phyloP scores from a whole-genome alignment of 2,329 filamentous ascomycete species.

The Phialophora verrucosa region DNA sequence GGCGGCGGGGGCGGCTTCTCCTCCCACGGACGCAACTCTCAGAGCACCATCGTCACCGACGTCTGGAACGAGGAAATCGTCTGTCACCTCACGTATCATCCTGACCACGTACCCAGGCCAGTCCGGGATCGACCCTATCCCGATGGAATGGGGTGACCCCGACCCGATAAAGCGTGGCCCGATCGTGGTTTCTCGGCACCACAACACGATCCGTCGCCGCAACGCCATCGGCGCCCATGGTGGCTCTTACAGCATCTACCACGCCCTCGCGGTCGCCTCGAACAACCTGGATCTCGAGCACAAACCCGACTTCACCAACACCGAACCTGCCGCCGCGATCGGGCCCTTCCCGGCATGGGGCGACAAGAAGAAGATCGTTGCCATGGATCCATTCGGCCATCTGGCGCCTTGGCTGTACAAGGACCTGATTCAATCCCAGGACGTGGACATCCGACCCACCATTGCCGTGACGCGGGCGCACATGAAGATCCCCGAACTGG shows the following conservation, averaged over 20 bases:
- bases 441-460: slow-evolving; percentile 84
- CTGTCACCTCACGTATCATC: slow-evolving; percentile 64
- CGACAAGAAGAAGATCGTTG: slow-evolving; percentile 90
- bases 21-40: slow-evolving; percentile 24
- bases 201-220: slow-evolving; percentile 76
- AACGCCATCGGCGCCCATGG: slow-evolving; percentile 79
- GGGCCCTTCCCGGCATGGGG: slow-evolving; percentile 90
- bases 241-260: slow-evolving; percentile 95
- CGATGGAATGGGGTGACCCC: slow-evolving; percentile 82
- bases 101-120: slow-evolving; percentile 90
- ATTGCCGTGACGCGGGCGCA: slow-evolving; percentile 92
- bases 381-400: slow-evolving; percentile 95
- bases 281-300: slow-evolving; percentile 86
- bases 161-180: slow-evolving; percentile 80
- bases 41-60: slow-evolving; percentile 32
- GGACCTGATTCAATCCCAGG: slow-evolving; percentile 75
- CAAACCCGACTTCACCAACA: slow-evolving; percentile 79
- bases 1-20: slow-evolving; percentile 29
- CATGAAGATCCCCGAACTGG: slow-evolving; percentile 95
- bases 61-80: slow-evolving; percentile 31
- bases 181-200: slow-evolving; percentile 80
- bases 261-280: slow-evolving; percentile 88
- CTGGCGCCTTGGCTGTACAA: slow-evolving; percentile 82
- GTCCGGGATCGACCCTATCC: slow-evolving; percentile 88
- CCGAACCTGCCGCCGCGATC: slow-evolving; percentile 87